Evolutionary conservation across 345 rosid genomes (phyloP).

Genomic region (Combretum micranthum): DNA sequence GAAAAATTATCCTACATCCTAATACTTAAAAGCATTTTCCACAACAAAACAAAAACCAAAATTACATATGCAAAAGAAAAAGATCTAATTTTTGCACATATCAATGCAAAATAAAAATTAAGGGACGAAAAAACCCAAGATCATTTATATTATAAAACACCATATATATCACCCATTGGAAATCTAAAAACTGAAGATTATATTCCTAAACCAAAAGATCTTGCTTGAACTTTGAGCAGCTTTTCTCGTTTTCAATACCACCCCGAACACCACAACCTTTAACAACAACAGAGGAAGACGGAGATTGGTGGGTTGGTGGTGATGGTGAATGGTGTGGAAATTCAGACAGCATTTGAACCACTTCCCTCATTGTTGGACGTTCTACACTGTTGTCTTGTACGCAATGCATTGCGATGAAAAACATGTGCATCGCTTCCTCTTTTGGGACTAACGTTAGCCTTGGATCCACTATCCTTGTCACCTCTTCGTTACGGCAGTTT

Average conservation of each 20-base stretch:
- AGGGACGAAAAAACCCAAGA: slow-evolving; percentile 12
- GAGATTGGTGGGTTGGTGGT: slow-evolving; percentile 7
- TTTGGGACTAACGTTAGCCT: slow-evolving; percentile 45
- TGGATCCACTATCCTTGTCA: slow-evolving; percentile 47
- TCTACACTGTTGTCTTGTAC: slow-evolving; percentile 86
- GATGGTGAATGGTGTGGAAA: slow-evolving; percentile 6
- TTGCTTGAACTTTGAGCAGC: slow-evolving; percentile 13
- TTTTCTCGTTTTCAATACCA: slow-evolving; percentile 14
- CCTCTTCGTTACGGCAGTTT: slow-evolving; percentile 53
- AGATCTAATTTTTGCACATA: slow-evolving; percentile 21
- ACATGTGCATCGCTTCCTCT: slow-evolving; percentile 68
- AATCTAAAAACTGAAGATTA: neutral
- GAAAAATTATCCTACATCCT: slow-evolving; percentile 16
- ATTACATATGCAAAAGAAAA: neutral
- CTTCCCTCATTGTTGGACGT: slow-evolving; percentile 93
- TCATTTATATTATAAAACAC: neutral
- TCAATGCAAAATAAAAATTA: slow-evolving; percentile 8
- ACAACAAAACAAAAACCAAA: neutral
- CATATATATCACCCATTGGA: neutral
- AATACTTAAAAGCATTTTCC: slow-evolving; percentile 5
- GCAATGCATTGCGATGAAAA: slow-evolving; percentile 82
- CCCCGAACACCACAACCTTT: slow-evolving; percentile 11
- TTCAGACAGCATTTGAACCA: slow-evolving; percentile 78
- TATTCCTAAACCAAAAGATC: slow-evolving; percentile 7
- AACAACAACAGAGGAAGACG: slow-evolving; percentile 12